Evolutionary conservation across 192 early-diverging fungal species (phyloP).

Genomic region (Irineochytrium annulatum): DNA sequence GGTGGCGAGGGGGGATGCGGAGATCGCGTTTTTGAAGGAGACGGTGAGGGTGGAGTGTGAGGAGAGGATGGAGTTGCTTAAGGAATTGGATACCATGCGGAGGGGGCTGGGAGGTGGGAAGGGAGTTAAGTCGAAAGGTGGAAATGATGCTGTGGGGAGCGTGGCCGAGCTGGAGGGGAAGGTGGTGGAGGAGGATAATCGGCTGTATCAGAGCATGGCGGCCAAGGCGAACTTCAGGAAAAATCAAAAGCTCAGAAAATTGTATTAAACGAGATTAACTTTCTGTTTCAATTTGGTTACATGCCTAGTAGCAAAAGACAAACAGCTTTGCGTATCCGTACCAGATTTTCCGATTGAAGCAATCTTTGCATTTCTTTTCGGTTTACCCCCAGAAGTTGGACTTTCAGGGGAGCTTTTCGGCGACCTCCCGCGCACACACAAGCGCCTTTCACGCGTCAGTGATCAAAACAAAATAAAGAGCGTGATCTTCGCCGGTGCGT

Average conservation of each 20-base stretch:
- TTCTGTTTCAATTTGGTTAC: background rate
- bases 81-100: slow-evolving; percentile 25
- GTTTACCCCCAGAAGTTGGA: no score
- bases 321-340: no score
- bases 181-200: background rate
- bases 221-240: slow-evolving; percentile 19
- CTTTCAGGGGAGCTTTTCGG: no score
- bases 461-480: no score
- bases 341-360: no score
- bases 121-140: background rate
- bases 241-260: slow-evolving; percentile 11
- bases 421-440: no score
- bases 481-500: no score
- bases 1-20: slow-evolving; percentile 33
- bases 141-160: background rate
- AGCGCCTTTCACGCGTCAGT: no score
- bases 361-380: no score
- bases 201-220: slow-evolving; percentile 21
- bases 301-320: background rate
- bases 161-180: background rate
- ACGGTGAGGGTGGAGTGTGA: slow-evolving; percentile 52
- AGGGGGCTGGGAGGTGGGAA: background rate
- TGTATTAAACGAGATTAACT: background rate
- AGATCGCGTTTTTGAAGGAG: slow-evolving; percentile 50
- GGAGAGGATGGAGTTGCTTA: slow-evolving; percentile 49